Evolutionary conservation across 192 early-diverging fungal species (phyloP).

Genomic region (Coemansia sp.): DNA sequence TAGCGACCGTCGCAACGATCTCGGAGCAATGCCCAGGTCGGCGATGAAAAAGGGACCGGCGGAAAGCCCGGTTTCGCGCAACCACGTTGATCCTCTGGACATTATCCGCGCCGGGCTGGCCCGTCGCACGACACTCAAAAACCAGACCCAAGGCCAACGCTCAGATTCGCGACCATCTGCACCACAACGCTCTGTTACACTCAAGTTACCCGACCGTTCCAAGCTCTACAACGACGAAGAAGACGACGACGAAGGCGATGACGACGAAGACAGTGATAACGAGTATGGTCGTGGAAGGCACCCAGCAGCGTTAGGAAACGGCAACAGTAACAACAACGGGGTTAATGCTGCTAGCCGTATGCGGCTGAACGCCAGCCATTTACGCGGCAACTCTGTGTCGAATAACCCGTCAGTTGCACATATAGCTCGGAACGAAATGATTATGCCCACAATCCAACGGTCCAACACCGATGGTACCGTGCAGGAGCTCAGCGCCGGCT

Average conservation of each 20-base stretch:
- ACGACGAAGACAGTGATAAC: constrained; percentile 5
- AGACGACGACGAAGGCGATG: constrained; percentile 11
- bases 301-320: background rate
- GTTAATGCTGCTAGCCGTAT: constrained; percentile 5
- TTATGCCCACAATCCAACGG: constrained; percentile 42
- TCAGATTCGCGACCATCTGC: constrained; percentile 5
- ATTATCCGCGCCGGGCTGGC: constrained; percentile 51
- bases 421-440: constrained; percentile 43
- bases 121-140: constrained; percentile 49
- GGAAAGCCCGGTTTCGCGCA: constrained; percentile 15
- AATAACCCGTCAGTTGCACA: constrained; percentile 17
- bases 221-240: constrained; percentile 1
- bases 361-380: constrained; percentile 20
- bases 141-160: constrained; percentile 34
- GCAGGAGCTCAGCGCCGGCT: constrained; percentile 20
- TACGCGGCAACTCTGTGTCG: constrained; percentile 20
- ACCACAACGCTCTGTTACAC: constrained; percentile 43
- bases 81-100: constrained; percentile 47
- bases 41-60: constrained; percentile 28
- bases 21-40: constrained; percentile 16
- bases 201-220: constrained; percentile 17
- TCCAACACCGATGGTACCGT: constrained; percentile 22
- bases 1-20: background rate
- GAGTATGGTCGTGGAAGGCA: background rate
- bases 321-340: constrained; percentile 1